Conservation (phyloP, 2,329 filamentous ascomycete species). For the Lasiodiplodia theobromae region DNA sequence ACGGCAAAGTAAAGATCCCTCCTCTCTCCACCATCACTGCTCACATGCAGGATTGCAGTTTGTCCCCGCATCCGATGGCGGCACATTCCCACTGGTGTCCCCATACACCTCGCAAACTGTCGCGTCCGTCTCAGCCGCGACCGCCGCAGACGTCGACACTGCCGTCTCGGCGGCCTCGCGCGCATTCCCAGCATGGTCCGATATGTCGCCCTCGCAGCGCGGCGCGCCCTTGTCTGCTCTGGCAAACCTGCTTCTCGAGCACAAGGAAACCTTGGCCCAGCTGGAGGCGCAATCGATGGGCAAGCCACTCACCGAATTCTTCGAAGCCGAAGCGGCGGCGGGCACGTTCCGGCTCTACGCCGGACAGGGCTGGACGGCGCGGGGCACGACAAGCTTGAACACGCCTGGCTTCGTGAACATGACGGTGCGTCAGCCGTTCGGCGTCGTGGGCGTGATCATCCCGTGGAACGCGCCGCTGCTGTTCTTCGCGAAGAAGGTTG, state of each 20-base stretch:
- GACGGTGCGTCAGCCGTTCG: conserved; percentile 50
- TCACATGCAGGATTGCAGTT: conserved; percentile 39
- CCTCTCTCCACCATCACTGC: neutral
- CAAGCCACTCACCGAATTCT: conserved; percentile 39
- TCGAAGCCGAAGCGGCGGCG: conserved; percentile 49
- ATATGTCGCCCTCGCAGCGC: conserved; percentile 46
- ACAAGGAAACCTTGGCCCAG: conserved; percentile 16
- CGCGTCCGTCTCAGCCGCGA: conserved; percentile 36
- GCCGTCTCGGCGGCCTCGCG: conserved; percentile 38
- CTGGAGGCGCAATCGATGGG: conserved; percentile 32
- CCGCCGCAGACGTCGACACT: conserved; percentile 36
- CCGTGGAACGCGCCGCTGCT: conserved; percentile 52
- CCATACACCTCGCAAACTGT: conserved; percentile 39
- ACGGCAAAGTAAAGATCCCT: conserved; percentile 16
- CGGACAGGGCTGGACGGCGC: conserved; percentile 45
- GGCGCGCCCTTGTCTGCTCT: conserved; percentile 53
- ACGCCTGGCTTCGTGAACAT: conserved; percentile 51
- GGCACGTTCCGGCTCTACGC: conserved; percentile 41
- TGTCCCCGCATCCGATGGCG: conserved; percentile 38
- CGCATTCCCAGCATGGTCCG: conserved; percentile 42
- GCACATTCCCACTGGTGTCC: conserved; percentile 39
- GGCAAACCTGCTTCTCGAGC: conserved; percentile 41
- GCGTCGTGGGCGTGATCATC: conserved; percentile 52
- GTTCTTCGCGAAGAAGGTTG: conserved; percentile 47
- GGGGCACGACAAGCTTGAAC: conserved; percentile 37